Evolutionary conservation across 2,329 filamentous ascomycete genomes (phyloP), one percentile per base, ranked within the genome.

Genomic region (Xylaria multiplex): DNA sequence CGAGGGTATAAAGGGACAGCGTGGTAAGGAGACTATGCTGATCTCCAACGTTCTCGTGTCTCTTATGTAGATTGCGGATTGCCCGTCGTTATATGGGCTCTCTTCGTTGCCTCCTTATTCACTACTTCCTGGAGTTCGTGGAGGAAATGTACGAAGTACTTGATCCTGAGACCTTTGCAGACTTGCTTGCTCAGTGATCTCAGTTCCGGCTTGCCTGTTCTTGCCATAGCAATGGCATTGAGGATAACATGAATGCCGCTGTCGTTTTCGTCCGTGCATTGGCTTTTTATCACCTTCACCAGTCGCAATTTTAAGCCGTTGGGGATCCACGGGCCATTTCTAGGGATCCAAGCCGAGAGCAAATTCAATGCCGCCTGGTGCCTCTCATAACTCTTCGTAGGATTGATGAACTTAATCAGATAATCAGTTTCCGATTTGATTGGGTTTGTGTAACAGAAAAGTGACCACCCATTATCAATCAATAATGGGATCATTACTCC

Each of bases 211-310:
- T 65, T 62, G 11, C 63, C 58, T 16, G 55, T 64, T 24, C 55
- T 65, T 16, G 42, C 59, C 50, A 72, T 65, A 2, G 67, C 19
- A 40, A 54, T 42, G 8, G 67, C 70, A 13, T 68, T 35, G 16
- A 69, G 46, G 11, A 69, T 66, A 22, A 67, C n/a, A 27, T 65
- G 66, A 16, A 71, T 61, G 3, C 50, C 60, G 24, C 65, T 66
- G 22, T 71, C 64, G 19, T 14, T 9, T 19, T 59, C 30, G 42
- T 11, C 16, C 43, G 45, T 24, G 11, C 3, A 1, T 45, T 43
- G 52, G 5, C 19, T 50, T 2, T 53, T 16, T 0, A 55, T 14
- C 11, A 3, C 30, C 6, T 55, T 35, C 0, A 52, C 30, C 3
- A 4, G 32, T 42, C 19, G 14, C 16, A 14, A 3, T 24, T 16